Percentiles rank a stretch among this genome's conserved stretches.
phyloP scores from a whole-genome alignment of 345 rosid species.

The Dimocarpus longan region DNA sequence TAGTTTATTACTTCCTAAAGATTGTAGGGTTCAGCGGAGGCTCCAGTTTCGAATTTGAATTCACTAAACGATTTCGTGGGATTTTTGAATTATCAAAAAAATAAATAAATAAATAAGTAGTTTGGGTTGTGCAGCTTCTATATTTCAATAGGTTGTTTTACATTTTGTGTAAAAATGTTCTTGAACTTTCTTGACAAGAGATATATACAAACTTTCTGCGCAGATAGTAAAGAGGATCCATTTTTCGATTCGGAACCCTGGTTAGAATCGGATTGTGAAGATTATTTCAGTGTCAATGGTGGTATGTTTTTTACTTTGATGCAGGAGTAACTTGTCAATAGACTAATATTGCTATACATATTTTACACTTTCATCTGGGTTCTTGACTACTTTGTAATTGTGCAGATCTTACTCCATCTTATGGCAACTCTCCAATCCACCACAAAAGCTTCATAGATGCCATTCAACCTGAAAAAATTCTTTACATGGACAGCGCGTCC shows the following conservation, averaged over 20 bases:
- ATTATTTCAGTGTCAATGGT: conserved; percentile 58
- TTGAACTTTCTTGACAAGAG: background rate
- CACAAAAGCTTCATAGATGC: conserved; percentile 29
- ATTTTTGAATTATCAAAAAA: no score
- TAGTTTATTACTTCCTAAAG: no score
- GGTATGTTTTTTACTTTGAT: conserved; percentile 39
- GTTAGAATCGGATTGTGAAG: conserved; percentile 70
- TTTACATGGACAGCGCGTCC: background rate
- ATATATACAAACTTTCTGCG: conserved; percentile 2
- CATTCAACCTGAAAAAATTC: conserved; percentile 26
- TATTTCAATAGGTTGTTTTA: background rate
- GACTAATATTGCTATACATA: background rate
- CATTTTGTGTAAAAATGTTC: background rate
- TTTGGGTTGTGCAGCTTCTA: background rate
- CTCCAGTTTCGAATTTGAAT: no score
- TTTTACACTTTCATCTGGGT: background rate
- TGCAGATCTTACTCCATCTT: conserved; percentile 47
- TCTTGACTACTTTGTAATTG: background rate
- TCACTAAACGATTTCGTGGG: no score
- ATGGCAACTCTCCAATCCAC: conserved; percentile 43
- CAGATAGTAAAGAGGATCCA: conserved; percentile 45
- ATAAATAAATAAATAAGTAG: no score
- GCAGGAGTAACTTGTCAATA: background rate
- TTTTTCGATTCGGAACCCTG: conserved; percentile 63
- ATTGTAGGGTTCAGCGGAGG: no score